phyloP scores from a whole-genome alignment of 2,329 filamentous ascomycete species.

The Paecilomyces niveus region DNA sequence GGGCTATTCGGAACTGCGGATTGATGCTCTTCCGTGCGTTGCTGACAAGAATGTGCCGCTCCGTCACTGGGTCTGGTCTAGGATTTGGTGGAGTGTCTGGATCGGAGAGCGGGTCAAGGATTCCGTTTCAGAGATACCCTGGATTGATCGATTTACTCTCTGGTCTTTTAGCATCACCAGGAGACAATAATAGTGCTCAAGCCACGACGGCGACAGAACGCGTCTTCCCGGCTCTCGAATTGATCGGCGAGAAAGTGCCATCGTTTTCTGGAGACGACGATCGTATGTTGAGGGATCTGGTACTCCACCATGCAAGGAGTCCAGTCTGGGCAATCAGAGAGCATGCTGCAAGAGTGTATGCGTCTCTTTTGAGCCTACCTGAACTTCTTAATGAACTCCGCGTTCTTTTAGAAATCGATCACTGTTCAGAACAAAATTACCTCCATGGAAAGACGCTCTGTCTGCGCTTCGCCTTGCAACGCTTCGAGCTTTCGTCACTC shows the following conservation, averaged over 20 bases:
- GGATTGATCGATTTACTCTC: slow-evolving; percentile 31
- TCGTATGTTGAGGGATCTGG: slow-evolving; percentile 21
- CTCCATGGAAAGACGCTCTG: slow-evolving; percentile 36
- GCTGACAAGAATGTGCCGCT: slow-evolving; percentile 56
- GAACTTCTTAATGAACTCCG: slow-evolving; percentile 25
- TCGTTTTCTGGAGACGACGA: slow-evolving; percentile 25
- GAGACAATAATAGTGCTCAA: slow-evolving; percentile 15
- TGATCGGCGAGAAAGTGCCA: slow-evolving; percentile 39
- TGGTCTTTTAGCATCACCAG: slow-evolving; percentile 22
- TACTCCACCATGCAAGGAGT: slow-evolving; percentile 33
- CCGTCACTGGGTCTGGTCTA: slow-evolving; percentile 37
- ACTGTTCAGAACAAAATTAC: slow-evolving; percentile 24
- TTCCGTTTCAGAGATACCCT: slow-evolving; percentile 35
- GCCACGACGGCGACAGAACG: slow-evolving; percentile 32
- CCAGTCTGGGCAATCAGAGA: slow-evolving; percentile 41
- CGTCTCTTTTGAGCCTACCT: slow-evolving; percentile 26
- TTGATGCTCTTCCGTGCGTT: slow-evolving; percentile 81
- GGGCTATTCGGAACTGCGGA: slow-evolving; percentile 92
- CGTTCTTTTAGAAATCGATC: slow-evolving; percentile 14
- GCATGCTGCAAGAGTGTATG: slow-evolving; percentile 38
- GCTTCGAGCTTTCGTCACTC: slow-evolving; percentile 24
- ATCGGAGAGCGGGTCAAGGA: slow-evolving; percentile 32
- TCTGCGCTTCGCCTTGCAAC: slow-evolving; percentile 30
- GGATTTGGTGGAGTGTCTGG: slow-evolving; percentile 40
- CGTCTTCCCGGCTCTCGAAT: slow-evolving; percentile 39